Evolutionary conservation across 148 eudicot genomes (phyloP).

Genomic region (Oxyria digyna): DNA sequence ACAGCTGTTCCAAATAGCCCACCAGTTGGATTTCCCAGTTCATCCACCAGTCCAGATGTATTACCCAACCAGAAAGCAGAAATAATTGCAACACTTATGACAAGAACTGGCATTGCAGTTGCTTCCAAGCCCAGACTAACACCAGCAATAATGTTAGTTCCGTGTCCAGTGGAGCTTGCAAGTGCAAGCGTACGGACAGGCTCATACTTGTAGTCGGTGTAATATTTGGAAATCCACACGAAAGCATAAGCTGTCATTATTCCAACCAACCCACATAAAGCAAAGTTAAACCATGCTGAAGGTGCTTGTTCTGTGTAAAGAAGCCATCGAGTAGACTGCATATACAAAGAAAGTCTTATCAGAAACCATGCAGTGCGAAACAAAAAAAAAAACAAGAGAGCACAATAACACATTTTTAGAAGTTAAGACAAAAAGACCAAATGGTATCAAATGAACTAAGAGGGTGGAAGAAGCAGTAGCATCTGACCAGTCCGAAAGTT

Average conservation of each 20-base stretch:
- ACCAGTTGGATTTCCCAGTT: conserved; percentile 84
- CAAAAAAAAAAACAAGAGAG: not conserved
- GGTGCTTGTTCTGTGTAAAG: conserved; percentile 98
- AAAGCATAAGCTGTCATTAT: conserved; percentile 79
- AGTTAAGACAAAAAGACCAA: not conserved
- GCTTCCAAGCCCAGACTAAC: conserved; percentile 96
- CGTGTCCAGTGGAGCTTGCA: conserved; percentile 91
- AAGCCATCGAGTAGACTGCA: conserved; percentile 98
- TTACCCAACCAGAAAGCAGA: conserved; percentile 97
- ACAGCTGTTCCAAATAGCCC: conserved; percentile 99
- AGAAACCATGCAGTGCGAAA: not conserved
- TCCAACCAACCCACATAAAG: conserved; percentile 91
- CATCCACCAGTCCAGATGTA: conserved; percentile 87
- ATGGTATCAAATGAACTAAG: not conserved
- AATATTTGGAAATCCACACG: conserved; percentile 90
- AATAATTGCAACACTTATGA: conserved; percentile 71
- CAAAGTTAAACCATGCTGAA: conserved; percentile 94
- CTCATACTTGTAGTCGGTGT: conserved; percentile 95
- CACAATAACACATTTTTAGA: not conserved
- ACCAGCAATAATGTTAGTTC: conserved; percentile 97
- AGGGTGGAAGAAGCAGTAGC: not conserved
- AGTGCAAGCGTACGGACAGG: conserved; percentile 92
- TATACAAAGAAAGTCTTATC: not conserved
- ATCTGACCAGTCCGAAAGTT: conserved; percentile 79
- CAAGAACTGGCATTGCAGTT: conserved; percentile 95